phyloP scores from a whole-genome alignment of 192 early-diverging fungal species.

The Ramicandelaber brevisporus region DNA sequence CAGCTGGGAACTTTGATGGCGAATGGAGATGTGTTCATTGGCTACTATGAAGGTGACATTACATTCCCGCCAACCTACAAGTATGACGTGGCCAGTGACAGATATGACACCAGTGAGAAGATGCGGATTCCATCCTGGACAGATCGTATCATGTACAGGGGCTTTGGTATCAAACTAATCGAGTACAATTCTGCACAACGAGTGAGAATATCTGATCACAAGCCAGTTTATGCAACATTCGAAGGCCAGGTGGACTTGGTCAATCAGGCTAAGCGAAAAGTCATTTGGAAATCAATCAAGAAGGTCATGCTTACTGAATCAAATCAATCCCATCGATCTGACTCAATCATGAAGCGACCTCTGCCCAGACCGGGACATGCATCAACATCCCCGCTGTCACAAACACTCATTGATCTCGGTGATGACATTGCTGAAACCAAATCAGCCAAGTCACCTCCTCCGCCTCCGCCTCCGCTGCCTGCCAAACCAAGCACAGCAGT shows the following conservation, averaged over 20 bases:
- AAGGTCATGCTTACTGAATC: not conserved
- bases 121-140: conserved; percentile 87
- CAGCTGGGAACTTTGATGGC: conserved; percentile 33
- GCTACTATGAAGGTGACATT: conserved; percentile 54
- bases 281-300: conserved; percentile 5
- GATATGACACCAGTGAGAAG: conserved; percentile 88
- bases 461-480: not conserved
- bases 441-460: not conserved
- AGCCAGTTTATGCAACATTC: conserved; percentile 15
- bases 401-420: conserved; percentile 12
- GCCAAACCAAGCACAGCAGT: not conserved
- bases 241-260: conserved; percentile 13
- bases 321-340: not conserved
- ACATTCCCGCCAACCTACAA: conserved; percentile 95
- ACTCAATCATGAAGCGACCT: too few species aligned
- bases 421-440: conserved; percentile 3
- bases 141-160: conserved; percentile 49
- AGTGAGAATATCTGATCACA: conserved; percentile 16
- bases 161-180: conserved; percentile 6
- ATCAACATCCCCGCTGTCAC: conserved; percentile 1
- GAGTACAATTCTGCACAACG: conserved; percentile 16
- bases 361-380: too few species aligned
- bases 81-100: conserved; percentile 54
- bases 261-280: conserved; percentile 11
- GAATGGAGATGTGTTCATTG: conserved; percentile 33